phyloP scores from a whole-genome alignment of 129 eudicot genomes.

The Escallonia herrerae region DNA sequence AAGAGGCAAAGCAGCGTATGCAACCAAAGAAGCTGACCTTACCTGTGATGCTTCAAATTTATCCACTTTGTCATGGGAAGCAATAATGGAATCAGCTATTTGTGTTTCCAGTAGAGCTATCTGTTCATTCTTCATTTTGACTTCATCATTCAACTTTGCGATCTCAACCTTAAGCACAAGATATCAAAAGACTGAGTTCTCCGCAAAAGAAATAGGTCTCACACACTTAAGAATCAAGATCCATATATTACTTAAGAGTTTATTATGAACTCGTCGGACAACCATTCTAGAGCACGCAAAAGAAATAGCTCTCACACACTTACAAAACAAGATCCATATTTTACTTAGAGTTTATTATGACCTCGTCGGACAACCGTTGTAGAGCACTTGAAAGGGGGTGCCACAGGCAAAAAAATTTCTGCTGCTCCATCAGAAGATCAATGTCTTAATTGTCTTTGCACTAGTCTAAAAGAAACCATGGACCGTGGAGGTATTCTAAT shows the following conservation, averaged over 20 bases:
- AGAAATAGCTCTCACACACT: background rate
- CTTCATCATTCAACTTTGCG: slow-evolving; percentile 59
- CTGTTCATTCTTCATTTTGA: slow-evolving; percentile 53
- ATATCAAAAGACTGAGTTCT: slow-evolving; percentile 13
- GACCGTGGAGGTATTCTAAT: background rate
- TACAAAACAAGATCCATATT: slow-evolving; percentile 23
- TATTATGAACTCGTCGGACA: slow-evolving; percentile 52
- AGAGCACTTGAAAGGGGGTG: slow-evolving; percentile 70
- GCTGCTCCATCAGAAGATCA: slow-evolving; percentile 96
- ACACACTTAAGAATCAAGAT: slow-evolving; percentile 8
- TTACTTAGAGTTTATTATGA: slow-evolving; percentile 40
- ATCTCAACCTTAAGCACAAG: slow-evolving; percentile 53
- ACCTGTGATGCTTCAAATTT: slow-evolving; percentile 54
- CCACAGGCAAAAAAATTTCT: slow-evolving; percentile 72
- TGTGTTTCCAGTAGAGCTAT: slow-evolving; percentile 56
- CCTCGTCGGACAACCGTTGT: slow-evolving; percentile 65
- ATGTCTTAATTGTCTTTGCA: slow-evolving; percentile 68
- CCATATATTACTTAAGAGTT: slow-evolving; percentile 47
- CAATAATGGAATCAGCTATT: slow-evolving; percentile 38
- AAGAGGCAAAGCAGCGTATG: background rate
- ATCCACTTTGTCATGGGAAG: slow-evolving; percentile 43
- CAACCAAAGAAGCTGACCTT: slow-evolving; percentile 14
- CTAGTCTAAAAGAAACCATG: slow-evolving; percentile 45
- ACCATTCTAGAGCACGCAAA: slow-evolving; percentile 64
- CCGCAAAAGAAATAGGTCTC: slow-evolving; percentile 10